phyloP scores from a whole-genome alignment of 352 stramenopile genomes.

The Phytophthora hibernalis region DNA sequence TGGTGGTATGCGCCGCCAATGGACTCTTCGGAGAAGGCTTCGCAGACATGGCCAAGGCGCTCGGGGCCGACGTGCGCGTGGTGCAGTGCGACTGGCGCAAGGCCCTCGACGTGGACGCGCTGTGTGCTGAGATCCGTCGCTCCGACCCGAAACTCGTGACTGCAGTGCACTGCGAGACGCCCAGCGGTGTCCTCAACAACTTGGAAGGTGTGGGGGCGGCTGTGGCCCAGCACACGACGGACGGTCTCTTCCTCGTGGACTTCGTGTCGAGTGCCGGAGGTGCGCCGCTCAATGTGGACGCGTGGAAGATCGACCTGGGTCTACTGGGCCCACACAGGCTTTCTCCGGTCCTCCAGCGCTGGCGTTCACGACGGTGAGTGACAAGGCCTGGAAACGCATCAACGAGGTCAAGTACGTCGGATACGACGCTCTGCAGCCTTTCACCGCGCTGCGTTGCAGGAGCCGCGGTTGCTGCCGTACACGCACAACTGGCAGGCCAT shows the following conservation, averaged over 20 bases:
- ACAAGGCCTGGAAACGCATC: slow-evolving; percentile 57
- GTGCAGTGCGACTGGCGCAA: slow-evolving; percentile 55
- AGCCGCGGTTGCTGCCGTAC: slow-evolving; percentile 54
- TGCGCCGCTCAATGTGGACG: slow-evolving; percentile 47
- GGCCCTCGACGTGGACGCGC: slow-evolving; percentile 38
- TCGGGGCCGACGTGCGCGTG: slow-evolving; percentile 49
- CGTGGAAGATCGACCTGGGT: slow-evolving; percentile 54
- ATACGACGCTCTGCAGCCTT: slow-evolving; percentile 61
- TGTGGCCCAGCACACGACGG: slow-evolving; percentile 49
- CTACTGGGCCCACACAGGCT: slow-evolving; percentile 53
- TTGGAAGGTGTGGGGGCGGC: slow-evolving; percentile 50
- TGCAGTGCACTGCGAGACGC: slow-evolving; percentile 63
- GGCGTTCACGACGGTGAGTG: slow-evolving; percentile 56
- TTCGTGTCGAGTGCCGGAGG: slow-evolving; percentile 62
- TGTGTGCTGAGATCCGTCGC: slow-evolving; percentile 48
- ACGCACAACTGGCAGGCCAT: slow-evolving; percentile 70
- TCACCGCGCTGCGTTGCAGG: slow-evolving; percentile 41
- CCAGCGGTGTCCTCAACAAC: slow-evolving; percentile 53
- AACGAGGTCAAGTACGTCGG: slow-evolving; percentile 50
- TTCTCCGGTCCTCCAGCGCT: slow-evolving; percentile 52
- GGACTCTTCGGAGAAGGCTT: slow-evolving; percentile 62
- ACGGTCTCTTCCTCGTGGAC: slow-evolving; percentile 62
- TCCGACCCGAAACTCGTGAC: slow-evolving; percentile 59
- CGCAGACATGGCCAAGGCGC: slow-evolving; percentile 49
- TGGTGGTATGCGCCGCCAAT: slow-evolving; percentile 56